Percentiles rank a stretch among this genome's conserved stretches.
These are phyloP conservation scores for Rhizomucor miehei DNA, from an alignment of 371 early-diverging fungal genomes.

Conservation along the genomic window DNA sequence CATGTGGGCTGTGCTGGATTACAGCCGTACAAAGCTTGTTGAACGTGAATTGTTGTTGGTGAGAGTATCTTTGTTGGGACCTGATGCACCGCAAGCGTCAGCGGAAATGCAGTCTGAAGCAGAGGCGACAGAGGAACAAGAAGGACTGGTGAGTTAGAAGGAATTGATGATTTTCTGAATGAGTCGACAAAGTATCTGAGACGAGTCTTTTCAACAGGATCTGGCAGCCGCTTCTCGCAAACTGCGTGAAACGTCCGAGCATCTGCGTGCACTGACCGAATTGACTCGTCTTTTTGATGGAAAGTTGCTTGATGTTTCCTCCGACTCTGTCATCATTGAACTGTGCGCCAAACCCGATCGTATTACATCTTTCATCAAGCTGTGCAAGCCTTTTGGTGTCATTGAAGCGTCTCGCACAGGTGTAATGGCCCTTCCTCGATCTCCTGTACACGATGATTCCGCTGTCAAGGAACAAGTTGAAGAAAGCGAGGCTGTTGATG, in stretches of 20 bases:
- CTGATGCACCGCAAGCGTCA: constrained; percentile 48
- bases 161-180: too few relatives aligned
- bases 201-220: constrained; percentile 1
- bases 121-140: constrained; percentile 24
- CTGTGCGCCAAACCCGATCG: constrained; percentile 83
- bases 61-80: constrained; percentile 89
- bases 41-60: constrained; percentile 90
- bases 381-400: constrained; percentile 89
- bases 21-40: constrained; percentile 78
- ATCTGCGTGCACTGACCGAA: constrained; percentile 79
- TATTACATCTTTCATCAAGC: constrained; percentile 85
- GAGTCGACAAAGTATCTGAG: neutral
- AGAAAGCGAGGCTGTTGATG: constrained; percentile 68
- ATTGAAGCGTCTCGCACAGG: constrained; percentile 92
- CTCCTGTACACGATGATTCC: constrained; percentile 69
- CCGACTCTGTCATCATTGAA: constrained; percentile 81
- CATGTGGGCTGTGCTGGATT: constrained; percentile 96
- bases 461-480: constrained; percentile 48
- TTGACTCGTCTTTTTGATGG: constrained; percentile 84
- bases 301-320: constrained; percentile 81
- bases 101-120: constrained; percentile 12
- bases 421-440: constrained; percentile 92
- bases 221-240: constrained; percentile 36
- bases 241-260: constrained; percentile 66
- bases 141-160: constrained; percentile 22